These are phyloP conservation scores for Laetiporus sulphureus DNA, from an alignment of 1,284 basidiomycete species.

Conservation along the genomic window DNA sequence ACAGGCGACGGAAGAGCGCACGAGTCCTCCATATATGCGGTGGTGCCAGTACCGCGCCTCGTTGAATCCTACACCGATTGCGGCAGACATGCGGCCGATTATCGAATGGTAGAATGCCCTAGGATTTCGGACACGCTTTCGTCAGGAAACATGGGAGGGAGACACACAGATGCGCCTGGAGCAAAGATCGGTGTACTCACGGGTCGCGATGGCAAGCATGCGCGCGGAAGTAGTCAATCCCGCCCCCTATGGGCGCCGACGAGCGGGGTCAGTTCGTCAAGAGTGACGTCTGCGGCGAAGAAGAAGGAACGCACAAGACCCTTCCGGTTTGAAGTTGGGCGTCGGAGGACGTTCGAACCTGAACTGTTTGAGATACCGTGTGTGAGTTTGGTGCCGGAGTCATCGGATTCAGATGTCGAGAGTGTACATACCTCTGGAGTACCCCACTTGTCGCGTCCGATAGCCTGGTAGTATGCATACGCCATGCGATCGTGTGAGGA, in stretches of 20 bases:
- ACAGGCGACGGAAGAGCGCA: constrained; percentile 26
- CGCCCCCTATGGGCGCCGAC: constrained; percentile 45
- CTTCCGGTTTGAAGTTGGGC: constrained; percentile 51
- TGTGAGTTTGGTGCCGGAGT: neutral
- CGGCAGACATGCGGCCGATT: constrained; percentile 35
- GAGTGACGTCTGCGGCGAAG: constrained; percentile 5
- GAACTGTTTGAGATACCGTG: constrained; percentile 26
- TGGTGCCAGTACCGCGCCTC: constrained; percentile 55
- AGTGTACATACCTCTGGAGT: constrained; percentile 14
- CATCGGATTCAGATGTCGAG: no score
- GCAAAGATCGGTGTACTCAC: constrained; percentile 24
- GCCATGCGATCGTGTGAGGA: constrained; percentile 11
- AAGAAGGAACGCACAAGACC: constrained; percentile 37
- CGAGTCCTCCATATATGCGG: constrained; percentile 51
- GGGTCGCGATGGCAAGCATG: constrained; percentile 48
- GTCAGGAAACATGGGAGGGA: neutral
- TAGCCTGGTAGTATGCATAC: constrained; percentile 18
- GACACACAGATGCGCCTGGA: neutral
- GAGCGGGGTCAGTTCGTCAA: neutral
- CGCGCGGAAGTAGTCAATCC: constrained; percentile 54
- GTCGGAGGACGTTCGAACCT: constrained; percentile 46
- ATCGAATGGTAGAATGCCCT: constrained; percentile 44
- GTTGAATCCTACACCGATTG: constrained; percentile 40
- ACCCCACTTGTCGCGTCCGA: constrained; percentile 18
- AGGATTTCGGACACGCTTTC: neutral